Evolutionary conservation across 208 protist genomes (phyloP).

Genomic region (Entamoeba dispar): DNA sequence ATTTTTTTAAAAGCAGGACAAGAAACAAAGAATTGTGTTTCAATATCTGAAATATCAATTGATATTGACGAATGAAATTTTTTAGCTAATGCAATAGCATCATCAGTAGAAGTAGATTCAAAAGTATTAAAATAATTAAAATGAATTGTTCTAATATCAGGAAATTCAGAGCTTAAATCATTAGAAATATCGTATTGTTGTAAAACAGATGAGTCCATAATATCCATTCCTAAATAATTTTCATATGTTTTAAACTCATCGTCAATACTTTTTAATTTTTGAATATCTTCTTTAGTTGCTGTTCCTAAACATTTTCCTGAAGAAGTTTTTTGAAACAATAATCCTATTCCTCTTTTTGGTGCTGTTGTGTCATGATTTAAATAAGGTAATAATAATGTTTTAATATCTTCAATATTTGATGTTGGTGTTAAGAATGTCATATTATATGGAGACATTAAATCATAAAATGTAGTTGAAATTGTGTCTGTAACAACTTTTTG

Average conservation of each 20-base stretch:
- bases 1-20: not conserved
- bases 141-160: not conserved
- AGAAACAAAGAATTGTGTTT: not conserved
- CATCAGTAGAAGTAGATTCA: not conserved
- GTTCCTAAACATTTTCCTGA: not conserved
- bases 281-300: not conserved
- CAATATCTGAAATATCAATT: not conserved
- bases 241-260: not conserved
- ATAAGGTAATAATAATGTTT: not conserved
- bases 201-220: not conserved
- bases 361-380: not conserved
- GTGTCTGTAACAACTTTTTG: no score
- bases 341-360: not conserved
- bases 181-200: not conserved
- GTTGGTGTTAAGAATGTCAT: not conserved
- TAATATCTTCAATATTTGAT: not conserved
- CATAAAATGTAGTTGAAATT: not conserved
- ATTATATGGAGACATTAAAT: not conserved
- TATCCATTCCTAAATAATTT: not conserved
- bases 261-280: not conserved
- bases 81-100: not conserved
- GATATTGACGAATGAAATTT: not conserved
- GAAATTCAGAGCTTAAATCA: not conserved
- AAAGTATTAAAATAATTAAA: not conserved
- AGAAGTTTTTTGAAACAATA: not conserved